Base-by-base conservation (phyloP, 495 filamentous ascomycete species). In the Penicillium alfredii region DNA sequence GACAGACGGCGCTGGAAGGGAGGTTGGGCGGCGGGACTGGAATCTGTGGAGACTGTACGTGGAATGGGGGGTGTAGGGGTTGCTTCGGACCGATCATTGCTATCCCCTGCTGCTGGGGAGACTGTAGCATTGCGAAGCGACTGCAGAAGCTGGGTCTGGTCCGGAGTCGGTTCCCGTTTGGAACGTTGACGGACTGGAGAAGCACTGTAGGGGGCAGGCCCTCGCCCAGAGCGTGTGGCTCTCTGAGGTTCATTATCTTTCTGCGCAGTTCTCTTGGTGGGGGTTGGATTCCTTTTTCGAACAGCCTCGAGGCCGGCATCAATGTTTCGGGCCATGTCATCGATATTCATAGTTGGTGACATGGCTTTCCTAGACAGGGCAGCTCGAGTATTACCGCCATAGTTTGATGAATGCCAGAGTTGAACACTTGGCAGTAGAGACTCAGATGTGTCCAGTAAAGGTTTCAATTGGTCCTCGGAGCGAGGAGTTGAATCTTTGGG, bases 1-100 rank as follows among this genome's bases (percentile, higher is more conserved):
- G 49, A 51, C n/a, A 58, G 33, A 18, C 27, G 53, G 1, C 51
- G 49, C 17, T 40, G 44, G 23, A 24, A 24, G n/a, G 58, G 53
- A 13, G 54, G 53, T 4, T 48, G 31, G 5, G 39, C 44, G 11
- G 33, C 48, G 9, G 62, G 51, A 27, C 58, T 63, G 2, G 66
- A 63, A 4, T 54, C 51, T 3, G 58, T 58, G 10, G 66, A 64
- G 14, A 66, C 51, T 7, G 49, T 50, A 23, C 53, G 54, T 12
- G 50, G 60, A 35, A 63, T 32, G n/a, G 64, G 66, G 14, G 64
- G 66, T 8, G 61, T 51, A 13, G 64, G 64, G 2, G 64, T 69
- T 3, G 52, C 38, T 30, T 59, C 61, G 8, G 62, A 66, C 17
- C 40, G 52, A 9, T 31, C 42, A 18, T 20, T 33, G 16, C 22